Evolutionary conservation across 2,329 filamentous ascomycete genomes (phyloP).

Genomic region (Aspergillus japonicus): DNA sequence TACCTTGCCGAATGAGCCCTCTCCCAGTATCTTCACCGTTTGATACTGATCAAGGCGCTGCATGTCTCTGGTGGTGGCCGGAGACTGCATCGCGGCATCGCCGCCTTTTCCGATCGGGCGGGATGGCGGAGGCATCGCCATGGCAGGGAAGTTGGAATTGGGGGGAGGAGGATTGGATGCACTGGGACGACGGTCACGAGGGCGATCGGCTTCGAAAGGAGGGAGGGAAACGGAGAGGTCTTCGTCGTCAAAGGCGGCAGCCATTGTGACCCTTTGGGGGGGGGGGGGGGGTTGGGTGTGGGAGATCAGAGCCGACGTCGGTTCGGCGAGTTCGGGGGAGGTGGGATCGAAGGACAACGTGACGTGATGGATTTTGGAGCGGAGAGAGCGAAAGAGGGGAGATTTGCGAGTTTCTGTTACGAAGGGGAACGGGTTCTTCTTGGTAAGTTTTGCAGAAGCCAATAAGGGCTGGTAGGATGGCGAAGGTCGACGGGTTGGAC

Average conservation of each 20-base stretch:
- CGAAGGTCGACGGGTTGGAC: background rate
- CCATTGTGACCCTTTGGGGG: conserved; percentile 28
- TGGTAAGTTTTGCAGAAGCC: background rate
- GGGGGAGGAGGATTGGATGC: conserved; percentile 19
- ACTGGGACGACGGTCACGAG: conserved; percentile 25
- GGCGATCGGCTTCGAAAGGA: conserved; percentile 31
- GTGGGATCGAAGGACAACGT: conserved; percentile 27
- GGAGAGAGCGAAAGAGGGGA: background rate
- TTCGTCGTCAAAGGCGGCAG: conserved; percentile 68
- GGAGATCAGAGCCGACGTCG: conserved; percentile 5
- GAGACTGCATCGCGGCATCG: conserved; percentile 41
- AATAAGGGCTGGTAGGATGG: background rate
- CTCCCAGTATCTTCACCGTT: conserved; percentile 84
- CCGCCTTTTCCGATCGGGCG: conserved; percentile 32
- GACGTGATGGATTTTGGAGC: conserved; percentile 37
- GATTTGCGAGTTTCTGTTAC: background rate
- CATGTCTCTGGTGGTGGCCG: conserved; percentile 58
- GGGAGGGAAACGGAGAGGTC: conserved; percentile 74
- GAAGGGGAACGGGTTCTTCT: background rate
- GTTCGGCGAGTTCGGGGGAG: conserved; percentile 16
- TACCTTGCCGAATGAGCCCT: conserved; percentile 98
- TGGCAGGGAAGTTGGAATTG: conserved; percentile 33
- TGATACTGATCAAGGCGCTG: conserved; percentile 90
- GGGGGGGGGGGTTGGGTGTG: background rate
- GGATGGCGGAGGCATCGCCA: conserved; percentile 40